A percentile compares a stretch with the other conserved stretches of the same genome.
These are phyloP conservation scores for Eleusine coracana DNA, from an alignment of 176 grass and related monocot genomes.

Conservation along the genomic window DNA sequence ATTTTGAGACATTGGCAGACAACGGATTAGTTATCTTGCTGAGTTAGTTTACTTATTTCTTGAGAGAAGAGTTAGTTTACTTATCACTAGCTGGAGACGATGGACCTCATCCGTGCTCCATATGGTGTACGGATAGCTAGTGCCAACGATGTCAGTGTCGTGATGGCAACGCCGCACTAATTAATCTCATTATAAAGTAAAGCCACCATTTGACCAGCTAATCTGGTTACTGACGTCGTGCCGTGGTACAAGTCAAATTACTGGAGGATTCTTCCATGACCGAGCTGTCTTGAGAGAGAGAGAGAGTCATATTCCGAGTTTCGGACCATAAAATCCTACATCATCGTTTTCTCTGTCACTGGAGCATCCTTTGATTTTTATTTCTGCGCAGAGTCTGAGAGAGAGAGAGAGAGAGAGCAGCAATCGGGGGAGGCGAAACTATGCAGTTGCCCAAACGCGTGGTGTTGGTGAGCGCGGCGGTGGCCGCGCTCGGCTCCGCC, in stretches of 20 bases:
- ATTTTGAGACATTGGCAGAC: neutral
- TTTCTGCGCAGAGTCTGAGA: neutral
- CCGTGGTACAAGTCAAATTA: neutral
- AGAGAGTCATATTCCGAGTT: neutral
- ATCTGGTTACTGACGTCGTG: neutral
- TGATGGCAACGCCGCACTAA: neutral
- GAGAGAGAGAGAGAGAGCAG: no score
- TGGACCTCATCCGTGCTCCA: neutral
- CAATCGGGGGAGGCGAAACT: neutral
- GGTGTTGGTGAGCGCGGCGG: constrained; percentile 15
- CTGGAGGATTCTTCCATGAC: neutral
- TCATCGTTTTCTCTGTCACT: neutral
- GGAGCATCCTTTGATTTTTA: neutral
- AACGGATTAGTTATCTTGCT: neutral
- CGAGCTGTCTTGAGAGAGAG: neutral
- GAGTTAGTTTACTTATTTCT: neutral
- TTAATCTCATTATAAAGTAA: neutral
- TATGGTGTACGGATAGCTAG: neutral
- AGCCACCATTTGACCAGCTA: neutral
- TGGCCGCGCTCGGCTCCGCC: constrained; percentile 29
- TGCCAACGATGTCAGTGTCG: neutral
- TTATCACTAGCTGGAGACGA: neutral
- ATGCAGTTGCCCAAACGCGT: constrained; percentile 23
- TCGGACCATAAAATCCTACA: neutral
- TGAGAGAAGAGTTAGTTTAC: no score